Percentiles rank a stretch among this genome's conserved stretches.
These are phyloP conservation scores for Melampsora larici-populina DNA, from an alignment of 1,284 basidiomycete species.

Conservation along the genomic window DNA sequence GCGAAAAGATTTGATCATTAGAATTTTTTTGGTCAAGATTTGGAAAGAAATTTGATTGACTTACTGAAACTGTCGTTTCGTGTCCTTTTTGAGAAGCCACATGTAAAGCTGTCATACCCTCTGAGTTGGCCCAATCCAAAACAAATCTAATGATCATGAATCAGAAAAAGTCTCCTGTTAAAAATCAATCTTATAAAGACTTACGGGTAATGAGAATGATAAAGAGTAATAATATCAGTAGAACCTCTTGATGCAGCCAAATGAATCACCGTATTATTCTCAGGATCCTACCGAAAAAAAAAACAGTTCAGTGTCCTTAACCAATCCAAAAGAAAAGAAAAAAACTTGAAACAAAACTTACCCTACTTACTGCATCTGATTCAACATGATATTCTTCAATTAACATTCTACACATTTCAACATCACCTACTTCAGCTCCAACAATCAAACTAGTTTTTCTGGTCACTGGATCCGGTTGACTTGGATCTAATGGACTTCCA, in stretches of 20 bases:
- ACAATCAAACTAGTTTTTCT: slow-evolving; percentile 28
- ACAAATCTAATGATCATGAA: slow-evolving; percentile 8
- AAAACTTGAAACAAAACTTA: background rate
- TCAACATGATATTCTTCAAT: slow-evolving; percentile 30
- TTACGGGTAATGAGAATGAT: slow-evolving; percentile 39
- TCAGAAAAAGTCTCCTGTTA: background rate
- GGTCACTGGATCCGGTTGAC: slow-evolving; percentile 22
- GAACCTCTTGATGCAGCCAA: slow-evolving; percentile 13
- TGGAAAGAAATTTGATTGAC: background rate
- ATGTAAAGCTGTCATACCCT: slow-evolving; percentile 38
- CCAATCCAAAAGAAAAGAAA: background rate
- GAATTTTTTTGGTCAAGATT: background rate
- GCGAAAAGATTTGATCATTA: background rate
- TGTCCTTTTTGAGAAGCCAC: slow-evolving; percentile 31
- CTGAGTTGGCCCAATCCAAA: slow-evolving; percentile 36
- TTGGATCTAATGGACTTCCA: slow-evolving; percentile 11
- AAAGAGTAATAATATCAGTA: slow-evolving; percentile 30
- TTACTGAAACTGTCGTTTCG: slow-evolving; percentile 17
- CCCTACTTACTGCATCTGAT: slow-evolving; percentile 12
- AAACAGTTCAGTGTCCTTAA: background rate
- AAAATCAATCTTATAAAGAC: background rate
- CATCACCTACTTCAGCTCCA: slow-evolving; percentile 7
- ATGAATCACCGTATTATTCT: slow-evolving; percentile 39
- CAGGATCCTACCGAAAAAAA: slow-evolving; percentile 12
- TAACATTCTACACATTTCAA: slow-evolving; percentile 27